Base-by-base conservation (phyloP, 2,329 filamentous ascomycete species). In the Colletotrichum sidae region DNA sequence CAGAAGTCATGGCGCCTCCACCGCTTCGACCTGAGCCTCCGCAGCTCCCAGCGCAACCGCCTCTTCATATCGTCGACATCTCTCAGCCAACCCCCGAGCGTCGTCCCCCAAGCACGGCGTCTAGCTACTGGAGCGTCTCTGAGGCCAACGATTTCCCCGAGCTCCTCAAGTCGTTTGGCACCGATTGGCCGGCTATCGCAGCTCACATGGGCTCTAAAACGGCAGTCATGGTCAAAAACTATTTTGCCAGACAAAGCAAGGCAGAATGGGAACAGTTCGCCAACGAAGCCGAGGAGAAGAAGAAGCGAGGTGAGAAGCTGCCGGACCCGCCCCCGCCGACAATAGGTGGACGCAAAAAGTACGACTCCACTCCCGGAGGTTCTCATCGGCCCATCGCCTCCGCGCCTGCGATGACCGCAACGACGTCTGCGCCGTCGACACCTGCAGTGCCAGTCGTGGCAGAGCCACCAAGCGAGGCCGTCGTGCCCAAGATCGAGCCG, bases 41-140 rank as follows among this genome's bases (percentile, higher is more conserved):
- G 5, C 83, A 79, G 6, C 77, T 77, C 57, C 81, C 80, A 13
- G 79, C 79, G 52, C 82, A 82, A 55, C 80, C 84, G 2, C 75
- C 81, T 2, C 79, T 84, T 63, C 72, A 83, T 10, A 84, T 83
- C 34, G 84, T 88, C 69, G 86, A 87, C 65, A 73, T 86, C 53
- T 71, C 75, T 5, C 80, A 81, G 65, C 71, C 76, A 12, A 78
- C 78, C 44, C 75, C 78, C 41, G 85, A 88, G 69, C 84, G 85
- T 47, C 86, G 85, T 64, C 76, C 79, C 9, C 82, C 82, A 25
- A 79, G 80, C 60, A 88, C 90, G 69, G 88, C 90, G 12, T 93
- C 91, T 1, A 95, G 92, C 76, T 96, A 96, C 76, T 96, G 92
- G 92, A 95, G 92, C 72, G 92, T 95, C 25, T 91, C 90, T 1